These are phyloP conservation scores for Thuidium tamariscinum DNA, from an alignment of 225 moss, liverwort and hornwort species.

Conservation along the genomic window DNA sequence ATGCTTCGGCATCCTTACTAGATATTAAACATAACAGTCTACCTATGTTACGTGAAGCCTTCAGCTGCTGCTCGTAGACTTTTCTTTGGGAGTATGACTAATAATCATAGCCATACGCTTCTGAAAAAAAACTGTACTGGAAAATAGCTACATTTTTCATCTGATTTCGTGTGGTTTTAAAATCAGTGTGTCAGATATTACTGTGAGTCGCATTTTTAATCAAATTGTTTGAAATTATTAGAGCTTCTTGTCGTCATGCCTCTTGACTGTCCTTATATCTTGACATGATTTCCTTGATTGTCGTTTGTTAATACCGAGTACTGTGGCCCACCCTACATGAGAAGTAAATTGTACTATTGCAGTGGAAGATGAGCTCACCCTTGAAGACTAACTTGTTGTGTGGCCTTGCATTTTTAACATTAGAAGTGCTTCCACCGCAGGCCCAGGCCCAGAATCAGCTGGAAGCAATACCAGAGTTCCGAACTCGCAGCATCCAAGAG, in stretches of 20 bases:
- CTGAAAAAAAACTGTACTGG: not conserved
- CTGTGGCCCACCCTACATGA: not conserved
- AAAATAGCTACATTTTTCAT: not conserved
- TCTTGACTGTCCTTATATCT: not conserved
- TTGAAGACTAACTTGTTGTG: not conserved
- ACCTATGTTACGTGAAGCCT: not conserved
- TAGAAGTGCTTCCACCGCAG: not conserved
- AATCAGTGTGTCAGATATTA: not conserved
- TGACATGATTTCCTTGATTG: not conserved
- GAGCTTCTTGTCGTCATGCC: not conserved
- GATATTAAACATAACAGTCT: not conserved
- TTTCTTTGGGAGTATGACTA: not conserved
- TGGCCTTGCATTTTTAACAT: not conserved
- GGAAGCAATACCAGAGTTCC: slow-evolving; percentile 28
- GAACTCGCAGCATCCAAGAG: slow-evolving; percentile 13
- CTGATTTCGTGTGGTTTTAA: not conserved
- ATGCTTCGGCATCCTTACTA: not conserved
- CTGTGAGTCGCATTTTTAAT: not conserved
- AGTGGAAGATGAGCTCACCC: not conserved
- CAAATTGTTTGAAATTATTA: too few relatives aligned
- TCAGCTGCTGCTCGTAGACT: not conserved
- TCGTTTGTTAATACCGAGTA: too few relatives aligned
- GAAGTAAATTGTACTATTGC: not conserved
- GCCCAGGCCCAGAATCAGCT: slow-evolving; percentile 30
- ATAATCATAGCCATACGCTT: not conserved